Evolutionary conservation across 2,329 filamentous ascomycete genomes (phyloP), one percentile per base, ranked within the genome.

Genomic region (Amphichorda felina): DNA sequence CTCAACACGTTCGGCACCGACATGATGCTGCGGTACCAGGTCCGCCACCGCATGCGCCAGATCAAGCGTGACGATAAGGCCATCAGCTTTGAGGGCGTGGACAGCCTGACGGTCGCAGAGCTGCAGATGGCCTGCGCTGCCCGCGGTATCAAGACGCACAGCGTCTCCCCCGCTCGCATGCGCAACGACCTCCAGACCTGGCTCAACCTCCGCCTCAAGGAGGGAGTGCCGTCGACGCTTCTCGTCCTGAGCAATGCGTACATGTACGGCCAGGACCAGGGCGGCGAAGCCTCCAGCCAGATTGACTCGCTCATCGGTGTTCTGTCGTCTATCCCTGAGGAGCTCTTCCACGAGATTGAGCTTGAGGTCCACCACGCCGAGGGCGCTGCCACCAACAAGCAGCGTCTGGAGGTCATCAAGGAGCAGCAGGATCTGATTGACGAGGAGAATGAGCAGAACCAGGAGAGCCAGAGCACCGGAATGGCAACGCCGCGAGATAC

Each of bases 311-410:
- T 98, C 33, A 85, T 88, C 41, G 84, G 87, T 37, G 91, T 98
- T 5, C 68, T 98, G 28, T 93, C 85, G 28, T 88, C 83, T 41
- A 96, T 98, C 42, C 91, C 91, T 3, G 91, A 98, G 60, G 91
- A 98, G 59, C 72, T 98, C 28, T 98, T 93, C 83, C 91, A 98
- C 69, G 91, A 98, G 67, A 95, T 98, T 43, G 91, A 96, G 62
- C 81, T 98, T 22, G 91, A 98, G 64, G 87, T 98, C 8, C 86
- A 95, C 70, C 94, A 81, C 41, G 88, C 89, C 33, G 91, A 98
- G 63, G 91, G 91, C 41, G 89, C 88, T 9, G 91, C 91, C 17
- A 98, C 91, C 45, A 98, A 98, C 75, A 95, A 93, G 72, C 91
- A 96, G 69, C 82, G 91, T 56, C 81, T 98, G 29, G 91, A 98